Conservation (phyloP, 345 rosid species). For the Fremontodendron californicum region DNA sequence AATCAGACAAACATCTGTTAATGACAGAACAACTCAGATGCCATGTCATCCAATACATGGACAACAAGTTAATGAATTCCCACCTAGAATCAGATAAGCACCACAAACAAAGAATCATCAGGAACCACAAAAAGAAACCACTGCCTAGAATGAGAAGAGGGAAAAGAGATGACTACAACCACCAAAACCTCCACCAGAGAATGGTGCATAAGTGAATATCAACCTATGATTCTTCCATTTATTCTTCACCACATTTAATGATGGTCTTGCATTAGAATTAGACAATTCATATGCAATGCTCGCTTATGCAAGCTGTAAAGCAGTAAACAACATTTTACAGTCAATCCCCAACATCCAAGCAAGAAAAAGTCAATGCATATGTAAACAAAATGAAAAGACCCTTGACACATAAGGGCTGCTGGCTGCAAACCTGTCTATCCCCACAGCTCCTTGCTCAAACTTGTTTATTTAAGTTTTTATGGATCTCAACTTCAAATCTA, state of each 20-base stretch:
- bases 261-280: neutral
- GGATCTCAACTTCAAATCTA: neutral
- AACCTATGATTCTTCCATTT: neutral
- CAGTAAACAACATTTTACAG: neutral
- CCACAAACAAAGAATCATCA: neutral
- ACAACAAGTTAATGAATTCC: neutral
- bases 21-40: no score
- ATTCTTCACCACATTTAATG: neutral
- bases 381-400: neutral
- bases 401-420: neutral
- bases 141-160: neutral
- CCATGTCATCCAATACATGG: no score
- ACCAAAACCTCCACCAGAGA: neutral
- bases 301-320: neutral
- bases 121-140: neutral
- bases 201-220: neutral
- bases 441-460: neutral
- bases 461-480: neutral
- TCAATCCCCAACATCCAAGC: neutral
- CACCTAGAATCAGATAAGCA: neutral
- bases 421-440: neutral
- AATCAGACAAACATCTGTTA: neutral
- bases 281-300: neutral
- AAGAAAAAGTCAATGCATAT: neutral
- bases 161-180: neutral